Evolutionary conservation across 148 eudicot species (phyloP), one percentile per base, ranked within the genome.

Genomic region (Camellia granthamiana): DNA sequence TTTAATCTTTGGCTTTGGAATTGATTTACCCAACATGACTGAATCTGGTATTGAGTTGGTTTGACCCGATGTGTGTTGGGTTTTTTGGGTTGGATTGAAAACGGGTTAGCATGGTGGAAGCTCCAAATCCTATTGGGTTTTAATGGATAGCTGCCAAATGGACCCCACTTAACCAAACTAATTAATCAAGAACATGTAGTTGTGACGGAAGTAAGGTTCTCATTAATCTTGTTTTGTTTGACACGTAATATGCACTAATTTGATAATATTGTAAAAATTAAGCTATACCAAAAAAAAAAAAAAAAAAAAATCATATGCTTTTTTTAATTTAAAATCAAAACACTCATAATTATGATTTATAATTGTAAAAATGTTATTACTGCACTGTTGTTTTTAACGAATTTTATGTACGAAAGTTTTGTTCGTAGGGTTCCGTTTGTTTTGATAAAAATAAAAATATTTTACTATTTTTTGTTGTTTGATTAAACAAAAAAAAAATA

Each of bases 111-210:
- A 15, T 3, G 59, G 5, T 18, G 41, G 66, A 61, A n/a, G 69
- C 42, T 61, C 52, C 51, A 61, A 61, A 61, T 62, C 30, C 0
- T 0, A 23, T 23, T 23, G 30, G 30, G 30, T 23, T 23, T 23
- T 23, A 0, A 23, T 23, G 30, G 54, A 59, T 18, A 3, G 49
- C 51, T 6, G 54, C 42, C 19, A 19, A 7, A 6, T 23, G 69
- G 70, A 55, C 3, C 83, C 83, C 79, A 81, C 79, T 55, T 19
- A 43, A 74, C 66, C 56, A 19, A 74, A 51, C 73, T 42, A 3
- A 42, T 41, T 21, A 0, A 21, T 6, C n/a, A 46, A n/a, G 41
- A 6, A 41, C 16, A 3, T 73, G 62, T 30, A 15, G 15, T 16
- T 42, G 64, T 60, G 44, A 9, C 14, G n/a, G 63, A 8, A 21